Evolutionary conservation across 148 eudicot genomes (phyloP).

Genomic region (Vaccinium vitisidaea): DNA sequence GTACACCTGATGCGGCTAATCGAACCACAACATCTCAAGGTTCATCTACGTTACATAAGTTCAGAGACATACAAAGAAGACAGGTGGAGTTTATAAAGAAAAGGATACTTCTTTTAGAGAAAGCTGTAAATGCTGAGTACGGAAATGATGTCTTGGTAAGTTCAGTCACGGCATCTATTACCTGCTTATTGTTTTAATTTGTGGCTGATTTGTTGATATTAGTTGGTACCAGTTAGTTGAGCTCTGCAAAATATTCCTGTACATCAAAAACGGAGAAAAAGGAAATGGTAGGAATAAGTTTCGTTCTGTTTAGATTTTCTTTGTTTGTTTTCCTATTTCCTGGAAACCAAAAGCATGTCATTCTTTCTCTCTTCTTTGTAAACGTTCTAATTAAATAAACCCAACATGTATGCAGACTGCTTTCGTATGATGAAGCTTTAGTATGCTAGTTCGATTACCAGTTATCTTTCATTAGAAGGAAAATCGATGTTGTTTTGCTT

Average conservation of each 20-base stretch:
- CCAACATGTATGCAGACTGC: background rate
- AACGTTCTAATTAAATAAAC: background rate
- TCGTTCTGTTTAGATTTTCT: background rate
- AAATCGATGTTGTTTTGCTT: background rate
- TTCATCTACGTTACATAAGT: constrained; percentile 48
- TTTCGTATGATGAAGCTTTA: background rate
- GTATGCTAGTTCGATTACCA: background rate
- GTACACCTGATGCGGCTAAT: constrained; percentile 39
- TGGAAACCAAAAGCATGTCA: background rate
- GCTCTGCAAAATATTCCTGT: background rate
- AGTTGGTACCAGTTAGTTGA: background rate
- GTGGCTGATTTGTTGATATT: background rate
- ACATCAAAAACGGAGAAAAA: background rate
- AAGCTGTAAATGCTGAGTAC: constrained; percentile 67
- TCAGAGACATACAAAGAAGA: constrained; percentile 92
- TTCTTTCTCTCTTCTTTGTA: background rate
- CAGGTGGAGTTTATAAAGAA: constrained; percentile 86
- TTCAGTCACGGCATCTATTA: constrained; percentile 18
- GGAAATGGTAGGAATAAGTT: background rate
- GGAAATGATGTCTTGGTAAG: constrained; percentile 63
- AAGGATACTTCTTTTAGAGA: constrained; percentile 83
- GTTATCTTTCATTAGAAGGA: background rate
- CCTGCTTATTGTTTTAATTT: background rate
- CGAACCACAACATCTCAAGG: constrained; percentile 34
- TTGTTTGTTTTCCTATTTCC: background rate